Base-by-base conservation (phyloP, 1,139 yeast species). In the Saccharomyces uvarum region DNA sequence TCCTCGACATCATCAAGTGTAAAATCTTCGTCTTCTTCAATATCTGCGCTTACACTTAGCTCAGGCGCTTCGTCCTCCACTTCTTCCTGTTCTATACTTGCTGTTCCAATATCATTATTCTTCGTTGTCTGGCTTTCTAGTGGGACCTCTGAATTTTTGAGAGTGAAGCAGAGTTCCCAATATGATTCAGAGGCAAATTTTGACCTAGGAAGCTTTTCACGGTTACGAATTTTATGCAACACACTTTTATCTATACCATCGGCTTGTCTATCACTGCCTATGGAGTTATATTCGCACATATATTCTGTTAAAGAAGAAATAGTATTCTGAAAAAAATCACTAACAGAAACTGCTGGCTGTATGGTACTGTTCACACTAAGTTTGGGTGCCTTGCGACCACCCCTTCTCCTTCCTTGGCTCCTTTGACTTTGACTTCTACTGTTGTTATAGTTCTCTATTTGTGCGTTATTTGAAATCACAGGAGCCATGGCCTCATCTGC, bases 381-480 rank as follows among this genome's bases (percentile, higher is more conserved):
- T 6, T 38, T 38, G 8, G 44, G 19, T 19, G 24, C 4, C 19
- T 38, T 38, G 24, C 13, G 24, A 21, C 19, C 44, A 19, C 26
- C 11, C 4, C 26, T 38, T 11, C 44, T 38, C 11, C 26, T 19
- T 38, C 44, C 21, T 3, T n/a, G 24, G 6, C 44, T 38, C 21
- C 44, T 38, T 19, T 38, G 16, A 19, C 19, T 38, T 19, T 16
- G 24, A 16, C n/a, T 19, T 11, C 44, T 38, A 9, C 26, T 38
- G 44, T 38, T 38, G 24, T 38, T 38, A 19, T 38, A 38, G 44
- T 19, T 38, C 11, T 38, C 44, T 38, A 0, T 84, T 75, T 33
- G 84, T 80, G 58, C 80, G 80, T 54, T 81, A 80, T 66, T 66
- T 74, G 63, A 73, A 67, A 14, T 69, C 62, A 57, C 72, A 74